Conservation (phyloP, 495 filamentous ascomycete species). For the Aspergillus sclerotioniger region DNA sequence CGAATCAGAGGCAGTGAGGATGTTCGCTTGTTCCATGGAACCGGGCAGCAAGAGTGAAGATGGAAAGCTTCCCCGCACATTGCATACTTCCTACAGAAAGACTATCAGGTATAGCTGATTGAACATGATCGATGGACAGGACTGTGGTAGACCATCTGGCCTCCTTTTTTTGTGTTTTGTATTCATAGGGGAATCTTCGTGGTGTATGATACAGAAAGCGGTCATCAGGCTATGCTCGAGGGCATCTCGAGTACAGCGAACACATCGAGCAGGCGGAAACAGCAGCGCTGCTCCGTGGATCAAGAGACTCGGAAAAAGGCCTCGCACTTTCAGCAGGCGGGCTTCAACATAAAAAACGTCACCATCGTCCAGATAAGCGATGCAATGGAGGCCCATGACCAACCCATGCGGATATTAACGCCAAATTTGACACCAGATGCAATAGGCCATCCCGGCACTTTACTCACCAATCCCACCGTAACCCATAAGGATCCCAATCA, state of each 20-base stretch:
- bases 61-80: no score
- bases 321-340: neutral
- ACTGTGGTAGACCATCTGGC: conserved; percentile 21
- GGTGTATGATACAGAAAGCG: conserved; percentile 16
- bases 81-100: no score
- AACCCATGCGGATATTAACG: conserved; percentile 28
- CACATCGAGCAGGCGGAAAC: neutral
- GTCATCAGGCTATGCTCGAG: neutral
- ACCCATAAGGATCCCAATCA: conserved; percentile 21
- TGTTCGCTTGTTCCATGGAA: no score
- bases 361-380: conserved; percentile 20
- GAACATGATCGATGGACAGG: no score
- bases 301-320: neutral
- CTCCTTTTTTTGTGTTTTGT: conserved; percentile 28
- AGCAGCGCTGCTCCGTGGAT: neutral
- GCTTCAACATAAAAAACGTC: neutral
- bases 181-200: conserved; percentile 11
- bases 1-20: no score
- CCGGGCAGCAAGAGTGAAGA: no score
- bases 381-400: conserved; percentile 18
- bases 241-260: neutral
- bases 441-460: conserved; percentile 15
- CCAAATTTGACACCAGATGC: conserved; percentile 21
- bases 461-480: conserved; percentile 22
- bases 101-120: no score